Conservation (phyloP, 345 rosid species). For the Populus tremula region DNA sequence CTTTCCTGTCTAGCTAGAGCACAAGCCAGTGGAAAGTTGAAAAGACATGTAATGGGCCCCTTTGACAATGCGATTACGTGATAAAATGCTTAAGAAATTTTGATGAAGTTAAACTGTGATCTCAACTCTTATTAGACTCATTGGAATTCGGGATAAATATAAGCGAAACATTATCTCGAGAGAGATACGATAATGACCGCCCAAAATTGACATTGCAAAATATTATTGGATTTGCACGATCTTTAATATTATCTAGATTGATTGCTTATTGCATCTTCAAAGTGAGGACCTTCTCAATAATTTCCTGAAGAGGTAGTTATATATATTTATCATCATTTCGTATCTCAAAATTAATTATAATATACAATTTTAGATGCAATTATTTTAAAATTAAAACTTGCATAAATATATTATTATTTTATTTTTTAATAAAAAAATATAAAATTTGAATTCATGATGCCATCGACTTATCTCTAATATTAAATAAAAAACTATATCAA, state of each 20-base stretch:
- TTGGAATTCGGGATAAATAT: slow-evolving; percentile 7
- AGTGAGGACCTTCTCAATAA: neutral
- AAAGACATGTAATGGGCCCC: neutral
- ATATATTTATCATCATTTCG: no score
- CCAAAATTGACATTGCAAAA: slow-evolving; percentile 13
- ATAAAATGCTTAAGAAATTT: neutral
- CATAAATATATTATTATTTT: no score
- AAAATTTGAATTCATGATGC: no score
- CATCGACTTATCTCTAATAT: no score
- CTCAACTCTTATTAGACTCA: neutral
- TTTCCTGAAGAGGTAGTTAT: neutral
- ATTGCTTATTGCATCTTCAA: no score
- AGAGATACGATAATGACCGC: slow-evolving; percentile 29
- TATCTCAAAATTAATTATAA: no score
- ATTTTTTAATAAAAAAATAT: no score
- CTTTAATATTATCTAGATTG: neutral
- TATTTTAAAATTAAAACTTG: no score
- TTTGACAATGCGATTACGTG: neutral
- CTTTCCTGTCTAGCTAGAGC: neutral
- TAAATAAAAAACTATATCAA: no score
- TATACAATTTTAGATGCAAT: no score
- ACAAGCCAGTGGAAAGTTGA: neutral
- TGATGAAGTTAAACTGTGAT: neutral
- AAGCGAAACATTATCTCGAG: slow-evolving; percentile 41
- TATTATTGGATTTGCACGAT: slow-evolving; percentile 14